Conservation (phyloP, 495 filamentous ascomycete genomes). For the Platismatia glauca region DNA sequence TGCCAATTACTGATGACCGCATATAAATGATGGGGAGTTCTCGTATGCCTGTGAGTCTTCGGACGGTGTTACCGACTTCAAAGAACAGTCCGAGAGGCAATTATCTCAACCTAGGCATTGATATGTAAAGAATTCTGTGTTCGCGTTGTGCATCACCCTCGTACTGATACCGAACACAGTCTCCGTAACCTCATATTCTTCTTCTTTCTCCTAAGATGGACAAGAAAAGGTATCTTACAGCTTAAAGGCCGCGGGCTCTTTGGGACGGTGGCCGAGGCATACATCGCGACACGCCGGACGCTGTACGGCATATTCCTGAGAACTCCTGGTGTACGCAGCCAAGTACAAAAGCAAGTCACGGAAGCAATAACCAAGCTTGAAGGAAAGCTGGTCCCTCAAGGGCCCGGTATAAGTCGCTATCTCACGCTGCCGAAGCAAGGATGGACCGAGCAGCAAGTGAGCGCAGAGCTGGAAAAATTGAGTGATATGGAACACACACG, state of each 20-base stretch:
- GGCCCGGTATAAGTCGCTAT: conserved; percentile 64
- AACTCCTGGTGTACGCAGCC: conserved; percentile 69
- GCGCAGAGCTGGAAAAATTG: conserved; percentile 69
- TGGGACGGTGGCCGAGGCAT: conserved; percentile 66
- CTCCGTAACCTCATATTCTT: conserved; percentile 83
- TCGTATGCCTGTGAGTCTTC: conserved; percentile 22
- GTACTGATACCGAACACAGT: conserved; percentile 35
- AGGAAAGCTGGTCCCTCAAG: conserved; percentile 65
- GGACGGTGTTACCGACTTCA: conserved; percentile 10
- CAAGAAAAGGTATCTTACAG: conserved; percentile 69
- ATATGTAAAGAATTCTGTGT: conserved; percentile 12
- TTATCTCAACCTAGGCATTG: conserved; percentile 14
- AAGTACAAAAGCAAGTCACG: conserved; percentile 70
- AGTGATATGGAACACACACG: conserved; percentile 82
- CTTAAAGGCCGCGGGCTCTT: conserved; percentile 81
- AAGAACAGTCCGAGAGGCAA: conserved; percentile 16
- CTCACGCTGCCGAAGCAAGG: conserved; percentile 75
- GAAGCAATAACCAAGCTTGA: conserved; percentile 68
- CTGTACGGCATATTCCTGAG: conserved; percentile 81
- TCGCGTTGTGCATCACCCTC: not conserved
- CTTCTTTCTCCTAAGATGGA: conserved; percentile 80
- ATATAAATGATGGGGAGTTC: conserved; percentile 17
- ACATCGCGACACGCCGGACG: conserved; percentile 56
- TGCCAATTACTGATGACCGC: too few species aligned
- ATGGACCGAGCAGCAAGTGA: conserved; percentile 69